Evolutionary conservation across 2,329 filamentous ascomycete species (phyloP), one percentile per base, ranked within the genome.

Genomic region (Botrytis tulipae): DNA sequence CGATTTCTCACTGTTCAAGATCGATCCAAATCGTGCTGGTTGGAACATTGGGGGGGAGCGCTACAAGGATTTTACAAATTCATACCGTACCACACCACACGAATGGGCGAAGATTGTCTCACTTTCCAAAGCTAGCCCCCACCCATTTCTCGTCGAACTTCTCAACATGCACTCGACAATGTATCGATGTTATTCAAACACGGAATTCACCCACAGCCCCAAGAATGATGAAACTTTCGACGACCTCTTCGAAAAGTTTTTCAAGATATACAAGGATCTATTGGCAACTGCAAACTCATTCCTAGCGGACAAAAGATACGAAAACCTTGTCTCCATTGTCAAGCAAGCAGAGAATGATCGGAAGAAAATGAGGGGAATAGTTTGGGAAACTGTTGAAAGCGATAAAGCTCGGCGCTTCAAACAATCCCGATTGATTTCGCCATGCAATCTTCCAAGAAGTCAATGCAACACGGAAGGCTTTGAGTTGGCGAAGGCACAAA

Each of bases 401-500:
- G 62, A 46, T 42, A 65, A 35, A 32, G n/a, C 18, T 9, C n/a
- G 22, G n/a, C 5, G 9, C 18, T n/a, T 12, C 29, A 10, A 8
- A 1, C 51, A 1, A 29, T n/a, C n/a, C 6, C 1, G 14, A 29
- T 8, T 16, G 25, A 9, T 29, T 29, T 18, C 7, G 2, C 14
- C 14, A n/a, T 8, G n/a, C 0, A 57, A 3, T 3, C n/a, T 18
- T 29, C 16, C 5, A 29, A 57, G n/a, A 16, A n/a, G 4, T 29
- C 51, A 6, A 57, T 9, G 14, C 4, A 57, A 29, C 3, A 18
- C 51, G 12, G n/a, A 29, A 57, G 6, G 3, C n/a, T 54, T 18
- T 18, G n/a, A 54, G 2, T 29, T 3, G 3, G 14, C n/a, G n/a
- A 29, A 16, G 51, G 14, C 1, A 18, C 16, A 8, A n/a, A 0